Base-by-base conservation (phyloP, 2,329 filamentous ascomycete species). In the Cercospora sp. region DNA sequence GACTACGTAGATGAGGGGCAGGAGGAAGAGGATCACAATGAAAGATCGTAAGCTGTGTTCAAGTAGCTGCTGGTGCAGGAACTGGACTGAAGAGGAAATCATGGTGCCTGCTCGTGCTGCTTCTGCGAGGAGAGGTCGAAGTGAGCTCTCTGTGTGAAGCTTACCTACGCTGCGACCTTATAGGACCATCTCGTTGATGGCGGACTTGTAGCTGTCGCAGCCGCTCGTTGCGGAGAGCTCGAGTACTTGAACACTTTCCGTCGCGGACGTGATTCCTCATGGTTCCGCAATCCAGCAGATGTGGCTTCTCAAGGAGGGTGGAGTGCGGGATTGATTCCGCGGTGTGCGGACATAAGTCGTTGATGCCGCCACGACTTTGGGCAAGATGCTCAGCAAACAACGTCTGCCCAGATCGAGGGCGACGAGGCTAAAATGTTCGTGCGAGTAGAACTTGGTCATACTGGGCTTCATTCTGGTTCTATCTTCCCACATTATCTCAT, bases 1-100 rank as follows among this genome's bases (percentile, higher is more conserved):
- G 20, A 80, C 3, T 42, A 82, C 28, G 64, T 82, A 82, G 4
- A 71, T 62, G 2, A 79, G 20, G 0, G 79, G 77, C 3, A 79
- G 28, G n/a, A 76, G 64, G 31, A 80, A 5, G 8, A 78, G 36
- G 23, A 70, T 6, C 2, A 69, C 20, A 8, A 69, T 23, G 20
- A 58, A n/a, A 20, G 45, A 55, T 23, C 62, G 62, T 7, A 57
- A 13, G 16, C 42, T 48, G 45, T 68, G 58, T 7, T 57, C 45
- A n/a, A 58, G 7, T 4, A 53, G 20, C 58, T 68, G 66, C 20
- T 63, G 42, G 57, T 45, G 66, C 4, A 65, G 57, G n/a, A 60
- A 23, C 8, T 65, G 18, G 28, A 65, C 3, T 13, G 66, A 60
- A 5, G 57, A n/a, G 3, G 45, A 36, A 30, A 68, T 68, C 66